Evolutionary conservation across 1,284 basidiomycete genomes (phyloP), one percentile per base, ranked within the genome.

Genomic region (Boletus mariae): DNA sequence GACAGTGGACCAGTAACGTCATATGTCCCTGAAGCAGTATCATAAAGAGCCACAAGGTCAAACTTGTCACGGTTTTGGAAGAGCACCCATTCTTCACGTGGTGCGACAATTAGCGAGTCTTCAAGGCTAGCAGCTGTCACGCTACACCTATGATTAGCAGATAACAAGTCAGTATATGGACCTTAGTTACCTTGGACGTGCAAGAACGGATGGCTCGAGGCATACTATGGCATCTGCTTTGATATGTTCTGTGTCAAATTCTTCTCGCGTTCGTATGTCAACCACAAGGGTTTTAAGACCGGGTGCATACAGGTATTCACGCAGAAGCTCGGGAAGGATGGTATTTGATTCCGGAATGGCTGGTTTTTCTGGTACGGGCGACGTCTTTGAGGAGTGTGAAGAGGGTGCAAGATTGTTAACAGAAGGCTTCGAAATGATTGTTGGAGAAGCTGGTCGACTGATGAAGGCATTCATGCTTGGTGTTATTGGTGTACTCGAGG

Each of bases 41-140:
- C 95, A 69, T 94, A 94, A 2, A 98, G 74, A 10, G 90, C 90
- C n/a, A 98, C 83, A 13, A 97, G 72, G 61, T 98, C 94, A 69
- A 91, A 97, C 61, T 87, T 86, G 65, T 93, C 82, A 28, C 96
- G 87, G 53, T 89, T 86, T 26, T 75, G 71, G 69, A 98, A 98
- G 17, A 89, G 74, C 1, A 76, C 75, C 40, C 77, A 79, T 71
- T 98, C 94, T 37, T 79, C 68, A 25, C 78, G 75, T 0, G 94
- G 90, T 1, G 83, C 85, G 20, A 92, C 73, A 1, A 83, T 73
- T 49, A 97, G 79, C 0, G 91, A 81, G 55, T 89, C 80, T 70
- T 97, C 93, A 17, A 98, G 80, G 17, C 78, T 77, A 28, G 77
- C 69, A 2, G 84, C 80, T 7, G 79, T 80, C 57, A 94, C 76